These are phyloP conservation scores for Arthrobotrys entomopaga DNA, from an alignment of 2,329 filamentous ascomycete genomes.

Conservation along the genomic window DNA sequence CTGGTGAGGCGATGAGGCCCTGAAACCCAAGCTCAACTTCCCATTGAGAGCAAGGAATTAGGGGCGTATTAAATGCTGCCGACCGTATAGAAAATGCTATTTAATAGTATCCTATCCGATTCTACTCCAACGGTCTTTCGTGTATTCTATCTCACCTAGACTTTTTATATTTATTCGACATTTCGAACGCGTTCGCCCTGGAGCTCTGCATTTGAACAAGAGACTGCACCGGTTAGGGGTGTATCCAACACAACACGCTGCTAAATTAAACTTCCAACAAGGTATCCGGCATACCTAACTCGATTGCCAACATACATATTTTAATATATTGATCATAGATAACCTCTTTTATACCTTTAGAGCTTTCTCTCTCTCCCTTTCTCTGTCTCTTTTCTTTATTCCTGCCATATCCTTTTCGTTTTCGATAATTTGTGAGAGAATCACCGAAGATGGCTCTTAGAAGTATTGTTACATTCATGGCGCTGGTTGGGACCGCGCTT, in stretches of 20 bases:
- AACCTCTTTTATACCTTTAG: too few relatives aligned
- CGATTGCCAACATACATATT: too few relatives aligned
- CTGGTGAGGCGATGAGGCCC: conserved; percentile 24
- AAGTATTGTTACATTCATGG: conserved; percentile 19
- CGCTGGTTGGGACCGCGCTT: conserved; percentile 30
- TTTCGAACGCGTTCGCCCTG: background rate
- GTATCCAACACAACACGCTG: background rate
- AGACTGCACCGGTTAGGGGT: too few relatives aligned
- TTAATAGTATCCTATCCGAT: background rate
- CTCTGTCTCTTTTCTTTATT: too few relatives aligned
- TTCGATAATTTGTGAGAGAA: too few relatives aligned
- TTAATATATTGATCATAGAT: too few relatives aligned
- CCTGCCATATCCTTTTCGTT: background rate
- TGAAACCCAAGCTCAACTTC: conserved; percentile 31
- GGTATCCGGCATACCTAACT: background rate
- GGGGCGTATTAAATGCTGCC: conserved; percentile 2
- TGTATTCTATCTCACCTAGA: background rate
- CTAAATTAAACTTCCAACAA: background rate
- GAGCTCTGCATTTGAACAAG: too few relatives aligned
- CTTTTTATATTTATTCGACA: background rate
- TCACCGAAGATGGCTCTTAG: conserved; percentile 19
- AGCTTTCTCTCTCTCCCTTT: too few relatives aligned
- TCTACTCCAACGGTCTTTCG: background rate
- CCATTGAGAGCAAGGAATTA: background rate
- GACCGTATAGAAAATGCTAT: background rate